These are phyloP conservation scores for Xylariales sp. DNA, from an alignment of 2,329 filamentous ascomycete species.

Conservation along the genomic window DNA sequence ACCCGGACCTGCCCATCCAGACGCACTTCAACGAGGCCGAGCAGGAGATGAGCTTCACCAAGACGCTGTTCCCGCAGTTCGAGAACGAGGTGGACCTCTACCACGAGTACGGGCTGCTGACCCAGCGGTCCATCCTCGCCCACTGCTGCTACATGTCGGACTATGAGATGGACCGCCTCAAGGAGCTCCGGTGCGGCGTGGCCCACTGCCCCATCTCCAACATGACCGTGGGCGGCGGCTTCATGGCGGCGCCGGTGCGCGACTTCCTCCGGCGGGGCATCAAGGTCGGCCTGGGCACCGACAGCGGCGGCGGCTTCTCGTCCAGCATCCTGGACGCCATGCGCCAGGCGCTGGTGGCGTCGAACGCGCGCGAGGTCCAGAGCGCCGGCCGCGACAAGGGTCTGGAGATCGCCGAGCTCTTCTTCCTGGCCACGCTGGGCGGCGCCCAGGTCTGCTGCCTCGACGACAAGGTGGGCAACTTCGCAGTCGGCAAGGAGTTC, in stretches of 20 bases:
- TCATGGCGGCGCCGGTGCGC: slow-evolving; percentile 57
- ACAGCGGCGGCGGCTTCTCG: slow-evolving; percentile 60
- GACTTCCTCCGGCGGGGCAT: slow-evolving; percentile 53
- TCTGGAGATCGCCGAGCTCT: slow-evolving; percentile 46
- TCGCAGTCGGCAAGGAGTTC: slow-evolving; percentile 57
- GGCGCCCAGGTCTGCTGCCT: slow-evolving; percentile 56
- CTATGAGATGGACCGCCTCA: slow-evolving; percentile 46
- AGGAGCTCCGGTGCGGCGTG: slow-evolving; percentile 48
- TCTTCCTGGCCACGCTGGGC: slow-evolving; percentile 57
- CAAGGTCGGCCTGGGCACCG: slow-evolving; percentile 64
- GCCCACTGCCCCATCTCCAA: slow-evolving; percentile 63
- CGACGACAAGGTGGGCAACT: slow-evolving; percentile 49
- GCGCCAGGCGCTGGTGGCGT: slow-evolving; percentile 53
- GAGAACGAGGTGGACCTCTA: slow-evolving; percentile 58
- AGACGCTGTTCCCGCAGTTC: slow-evolving; percentile 51
- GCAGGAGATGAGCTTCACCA: slow-evolving; percentile 54
- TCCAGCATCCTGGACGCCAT: slow-evolving; percentile 55
- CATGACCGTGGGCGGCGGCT: slow-evolving; percentile 57
- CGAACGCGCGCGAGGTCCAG: slow-evolving; percentile 40
- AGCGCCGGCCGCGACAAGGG: slow-evolving; percentile 36
- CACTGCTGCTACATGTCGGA: slow-evolving; percentile 61
- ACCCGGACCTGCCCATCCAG: slow-evolving; percentile 53
- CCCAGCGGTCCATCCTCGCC: slow-evolving; percentile 54
- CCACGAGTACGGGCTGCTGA: slow-evolving; percentile 48
- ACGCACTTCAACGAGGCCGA: slow-evolving; percentile 65